Evolutionary conservation across 2,329 filamentous ascomycete genomes (phyloP).

Genomic region (Pestalotiopsis sp.): DNA sequence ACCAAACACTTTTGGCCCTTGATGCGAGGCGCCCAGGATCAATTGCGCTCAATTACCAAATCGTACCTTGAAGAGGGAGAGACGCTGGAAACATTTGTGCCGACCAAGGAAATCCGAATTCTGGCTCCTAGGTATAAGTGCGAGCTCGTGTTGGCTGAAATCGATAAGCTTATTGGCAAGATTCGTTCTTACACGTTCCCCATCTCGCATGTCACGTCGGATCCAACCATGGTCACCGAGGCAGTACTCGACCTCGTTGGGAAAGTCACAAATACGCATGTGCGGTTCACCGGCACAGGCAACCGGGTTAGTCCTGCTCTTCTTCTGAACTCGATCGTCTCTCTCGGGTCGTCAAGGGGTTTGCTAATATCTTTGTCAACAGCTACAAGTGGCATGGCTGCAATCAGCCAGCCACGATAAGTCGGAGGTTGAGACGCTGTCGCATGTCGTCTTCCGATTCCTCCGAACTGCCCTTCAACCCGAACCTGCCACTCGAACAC

Average conservation of each 20-base stretch:
- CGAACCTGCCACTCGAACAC: slow-evolving; percentile 19
- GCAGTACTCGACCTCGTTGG: slow-evolving; percentile 37
- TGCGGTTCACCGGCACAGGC: slow-evolving; percentile 19
- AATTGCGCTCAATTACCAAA: slow-evolving; percentile 32
- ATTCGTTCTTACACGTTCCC: slow-evolving; percentile 25
- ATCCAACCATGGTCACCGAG: slow-evolving; percentile 16
- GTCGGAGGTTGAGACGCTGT: slow-evolving; percentile 36
- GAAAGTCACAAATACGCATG: slow-evolving; percentile 35
- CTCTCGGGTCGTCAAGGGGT: neutral
- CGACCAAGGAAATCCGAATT: slow-evolving; percentile 33
- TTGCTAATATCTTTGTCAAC: slow-evolving; percentile 10
- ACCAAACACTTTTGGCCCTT: slow-evolving; percentile 46
- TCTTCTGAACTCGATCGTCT: neutral
- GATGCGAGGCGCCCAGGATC: slow-evolving; percentile 39
- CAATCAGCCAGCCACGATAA: slow-evolving; percentile 20
- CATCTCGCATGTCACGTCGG: slow-evolving; percentile 22
- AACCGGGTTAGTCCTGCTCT: slow-evolving; percentile 23
- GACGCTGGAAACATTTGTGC: slow-evolving; percentile 37
- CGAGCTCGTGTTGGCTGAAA: slow-evolving; percentile 34
- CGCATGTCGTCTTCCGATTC: slow-evolving; percentile 48
- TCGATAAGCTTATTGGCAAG: slow-evolving; percentile 31
- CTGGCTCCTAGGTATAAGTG: slow-evolving; percentile 36
- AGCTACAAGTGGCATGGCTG: slow-evolving; percentile 46
- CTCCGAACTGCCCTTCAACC: slow-evolving; percentile 36
- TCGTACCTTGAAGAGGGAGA: slow-evolving; percentile 34